Base-by-base conservation (phyloP, 148 eudicot genomes). In the Silene latifolia region DNA sequence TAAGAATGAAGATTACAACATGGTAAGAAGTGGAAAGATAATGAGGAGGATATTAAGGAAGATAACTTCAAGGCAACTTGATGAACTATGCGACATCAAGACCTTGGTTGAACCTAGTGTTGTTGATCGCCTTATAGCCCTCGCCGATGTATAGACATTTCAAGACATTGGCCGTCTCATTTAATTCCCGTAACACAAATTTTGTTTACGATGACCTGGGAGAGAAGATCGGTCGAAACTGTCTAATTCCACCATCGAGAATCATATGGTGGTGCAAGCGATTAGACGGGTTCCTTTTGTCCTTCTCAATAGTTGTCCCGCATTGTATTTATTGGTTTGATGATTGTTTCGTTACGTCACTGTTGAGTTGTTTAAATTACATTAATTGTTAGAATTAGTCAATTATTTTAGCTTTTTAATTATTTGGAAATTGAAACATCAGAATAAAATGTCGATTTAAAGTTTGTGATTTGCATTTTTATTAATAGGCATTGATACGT, bases 11-110 rank as follows among this genome's bases (percentile, higher is more conserved):
- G n/a, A n/a, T n/a, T n/a, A n/a, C n/a, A n/a, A n/a, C n/a, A n/a
- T n/a, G n/a, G n/a, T n/a, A n/a, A n/a, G n/a, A n/a, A n/a, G n/a
- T n/a, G n/a, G n/a, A n/a, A n/a, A n/a, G n/a, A n/a, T n/a, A n/a
- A n/a, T n/a, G n/a, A n/a, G n/a, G n/a, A n/a, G n/a, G n/a, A n/a
- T n/a, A n/a, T n/a, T 95, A 79, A 87, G 98, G 86, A 95, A 95
- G 87, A 95, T 95, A 20, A 96, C 98, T 15, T 85, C 97, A 15
- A 83, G 89, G 82, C 97, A 90, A 78, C 85, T 90, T 57, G 90
- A 92, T 83, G 96, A 95, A 85, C 96, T 95, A 4, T 97, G 98
- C 48, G 98, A 95, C 82, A 95, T 86, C 12, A 95, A 97, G 82
- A 92, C 98, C 57, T 91, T 95, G 27, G 96, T 97, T 1, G 98